phyloP scores from a whole-genome alignment of 2,329 filamentous ascomycete species.

The Phaeosphaeriaceae sp. region DNA sequence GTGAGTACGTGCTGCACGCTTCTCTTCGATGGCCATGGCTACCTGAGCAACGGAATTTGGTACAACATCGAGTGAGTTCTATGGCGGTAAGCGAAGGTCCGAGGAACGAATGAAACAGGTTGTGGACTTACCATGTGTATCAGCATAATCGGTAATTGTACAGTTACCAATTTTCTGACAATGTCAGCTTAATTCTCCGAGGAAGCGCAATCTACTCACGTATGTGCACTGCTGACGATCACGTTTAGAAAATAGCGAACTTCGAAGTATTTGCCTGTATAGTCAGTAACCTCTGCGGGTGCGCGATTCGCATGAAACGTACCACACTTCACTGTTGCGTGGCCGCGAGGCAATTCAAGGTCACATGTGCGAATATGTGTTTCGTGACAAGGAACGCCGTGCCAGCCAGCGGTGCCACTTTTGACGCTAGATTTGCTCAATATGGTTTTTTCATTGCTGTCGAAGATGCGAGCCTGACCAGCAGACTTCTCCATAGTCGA shows the following conservation, averaged over 20 bases:
- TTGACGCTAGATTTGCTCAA: constrained; percentile 55
- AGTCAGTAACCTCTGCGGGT: constrained; percentile 13
- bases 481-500: constrained; percentile 59
- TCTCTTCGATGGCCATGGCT: constrained; percentile 63
- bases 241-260: constrained; percentile 64
- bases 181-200: constrained; percentile 21
- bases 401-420: constrained; percentile 55
- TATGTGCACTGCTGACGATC: constrained; percentile 54
- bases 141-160: constrained; percentile 64
- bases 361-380: constrained; percentile 59
- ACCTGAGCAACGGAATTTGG: constrained; percentile 65
- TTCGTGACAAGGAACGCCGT: constrained; percentile 55
- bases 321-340: constrained; percentile 61
- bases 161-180: constrained; percentile 56
- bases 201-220: constrained; percentile 33
- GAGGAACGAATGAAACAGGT: neutral
- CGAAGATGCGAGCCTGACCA: constrained; percentile 61
- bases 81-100: neutral
- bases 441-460: constrained; percentile 59
- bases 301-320: constrained; percentile 7
- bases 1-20: constrained; percentile 43
- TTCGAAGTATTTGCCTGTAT: constrained; percentile 62
- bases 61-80: constrained; percentile 64
- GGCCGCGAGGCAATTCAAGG: constrained; percentile 59
- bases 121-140: constrained; percentile 58